Base-by-base conservation (phyloP, 2,329 filamentous ascomycete genomes). In the Botrytis paeoniae region DNA sequence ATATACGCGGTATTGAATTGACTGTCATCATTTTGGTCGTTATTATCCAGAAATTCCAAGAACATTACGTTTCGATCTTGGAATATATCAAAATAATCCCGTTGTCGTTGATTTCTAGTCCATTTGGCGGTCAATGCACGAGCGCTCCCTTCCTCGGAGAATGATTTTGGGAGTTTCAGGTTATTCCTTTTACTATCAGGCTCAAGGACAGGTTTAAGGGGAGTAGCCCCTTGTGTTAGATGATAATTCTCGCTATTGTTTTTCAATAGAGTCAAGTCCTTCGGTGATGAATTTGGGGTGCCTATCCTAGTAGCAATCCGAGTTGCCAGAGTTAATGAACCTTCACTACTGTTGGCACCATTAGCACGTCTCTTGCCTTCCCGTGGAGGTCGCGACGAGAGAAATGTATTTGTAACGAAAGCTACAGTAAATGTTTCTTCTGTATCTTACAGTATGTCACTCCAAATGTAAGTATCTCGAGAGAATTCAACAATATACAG, bases 41-140 rank as follows among this genome's bases (percentile, higher is more conserved):
- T 41, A 10, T 37, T 20, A 54, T 29, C 5, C 14, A 54, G 45
- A 54, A 2, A 39, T 22, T 66, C 45, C 8, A 66, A 8, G 4
- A 54, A 37, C 1, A 4, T 32, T 25, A 4, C 8, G 3, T 12
- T 25, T 1, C 0, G 16, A 37, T 32, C 1, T 1, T 1, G 45
- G 22, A 16, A n/a, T 7, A n/a, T 7, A 10, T 20, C 16, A 16
- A 4, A 18, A 3, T 1, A 14, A 37, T 14, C 14, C 16, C 4
- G 8, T 12, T n/a, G 5, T 6, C 10, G 7, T 25, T 6, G 4
- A 20, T 35, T 1, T 22, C 3, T 1, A 29, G 4, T 66, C 45
- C 8, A 66, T 12, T 4, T 8, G 51, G 25, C 3, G 32, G 20
- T 12, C 1, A 35, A 64, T 48, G n/a, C 18, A 64, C 22, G 1